These are phyloP conservation scores for Podosphaera aphanis DNA, from an alignment of 2,329 filamentous ascomycete species.

Conservation along the genomic window DNA sequence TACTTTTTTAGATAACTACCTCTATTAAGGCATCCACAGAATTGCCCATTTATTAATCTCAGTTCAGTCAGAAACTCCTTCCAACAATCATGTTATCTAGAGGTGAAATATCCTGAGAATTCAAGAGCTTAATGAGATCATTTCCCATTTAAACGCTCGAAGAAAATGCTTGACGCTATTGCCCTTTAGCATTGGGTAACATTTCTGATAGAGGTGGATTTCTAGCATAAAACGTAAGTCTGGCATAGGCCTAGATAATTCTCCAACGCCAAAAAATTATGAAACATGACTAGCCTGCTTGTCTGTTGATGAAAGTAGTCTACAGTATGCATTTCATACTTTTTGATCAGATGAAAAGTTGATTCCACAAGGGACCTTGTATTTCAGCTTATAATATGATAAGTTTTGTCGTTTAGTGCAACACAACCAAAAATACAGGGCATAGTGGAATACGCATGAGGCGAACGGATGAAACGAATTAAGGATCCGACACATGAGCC, in stretches of 20 bases:
- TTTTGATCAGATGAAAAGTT: not conserved
- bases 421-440: not conserved
- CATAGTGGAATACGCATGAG: not conserved
- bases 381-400: not conserved
- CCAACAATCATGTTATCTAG: not conserved
- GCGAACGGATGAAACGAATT: not conserved
- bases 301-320: constrained; percentile 4
- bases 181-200: not conserved
- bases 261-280: constrained; percentile 2
- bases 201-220: not conserved
- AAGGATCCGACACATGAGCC: not conserved
- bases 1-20: not conserved
- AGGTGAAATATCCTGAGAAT: not conserved
- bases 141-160: not conserved
- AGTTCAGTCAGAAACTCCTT: not conserved
- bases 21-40: not conserved
- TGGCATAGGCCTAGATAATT: constrained; percentile 2
- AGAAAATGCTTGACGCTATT: not conserved
- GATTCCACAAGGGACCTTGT: not conserved
- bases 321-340: not conserved
- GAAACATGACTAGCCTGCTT: constrained; percentile 13
- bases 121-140: not conserved
- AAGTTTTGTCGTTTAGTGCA: not conserved
- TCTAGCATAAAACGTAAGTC: constrained; percentile 1
- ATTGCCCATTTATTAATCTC: not conserved